Base-by-base conservation (phyloP, 148 eudicot species). In the Rhododendron ferrugineum region DNA sequence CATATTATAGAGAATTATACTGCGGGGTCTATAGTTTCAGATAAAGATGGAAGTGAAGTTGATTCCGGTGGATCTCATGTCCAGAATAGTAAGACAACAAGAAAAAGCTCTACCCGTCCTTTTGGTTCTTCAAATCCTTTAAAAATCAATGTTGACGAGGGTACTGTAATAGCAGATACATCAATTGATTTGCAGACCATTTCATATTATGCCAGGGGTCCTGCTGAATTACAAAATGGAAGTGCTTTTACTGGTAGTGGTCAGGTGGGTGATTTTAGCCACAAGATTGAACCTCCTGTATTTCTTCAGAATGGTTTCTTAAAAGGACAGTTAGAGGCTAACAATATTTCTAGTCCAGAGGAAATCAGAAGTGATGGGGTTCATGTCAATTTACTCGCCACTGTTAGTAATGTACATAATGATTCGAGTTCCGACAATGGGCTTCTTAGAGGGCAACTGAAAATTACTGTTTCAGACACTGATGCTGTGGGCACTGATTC, bases 241-340 rank as follows among this genome's bases (percentile, higher is more conserved):
- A 56, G 64, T 85, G 62, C 75, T 83, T 64, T 34, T 82, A 86
- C 82, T 14, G 80, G 70, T 54, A 36, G 34, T 80, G 62, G 80
- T 73, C 50, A 47, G 85, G 87, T 73, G 64, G 86, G 78, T 84
- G 89, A 82, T 47, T 30, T 50, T 87, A 62, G 79, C 58, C 84
- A 83, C 77, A 85, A 83, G 84, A 81, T 58, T 81, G 83, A 66
- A 70, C 66, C 80, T 10, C 76, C 84, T 80, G n/a, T 73, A 46
- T 37, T 68, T 56, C 78, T 81, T 52, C 86, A 82, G 66, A 85
- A 85, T 87, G 82, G 11, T 68, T 76, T 66, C 87, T 83, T 34
- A 11, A 87, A 83, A 70, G 89, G 83, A 84, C 68, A 88, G 70
- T 64, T 87, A 26, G 88, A 86, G 82, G 82, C 83, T 82, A 30